Evolutionary conservation across 163 green algal genomes (phyloP).

Genomic region (Coccomyxa subellipsoidea): DNA sequence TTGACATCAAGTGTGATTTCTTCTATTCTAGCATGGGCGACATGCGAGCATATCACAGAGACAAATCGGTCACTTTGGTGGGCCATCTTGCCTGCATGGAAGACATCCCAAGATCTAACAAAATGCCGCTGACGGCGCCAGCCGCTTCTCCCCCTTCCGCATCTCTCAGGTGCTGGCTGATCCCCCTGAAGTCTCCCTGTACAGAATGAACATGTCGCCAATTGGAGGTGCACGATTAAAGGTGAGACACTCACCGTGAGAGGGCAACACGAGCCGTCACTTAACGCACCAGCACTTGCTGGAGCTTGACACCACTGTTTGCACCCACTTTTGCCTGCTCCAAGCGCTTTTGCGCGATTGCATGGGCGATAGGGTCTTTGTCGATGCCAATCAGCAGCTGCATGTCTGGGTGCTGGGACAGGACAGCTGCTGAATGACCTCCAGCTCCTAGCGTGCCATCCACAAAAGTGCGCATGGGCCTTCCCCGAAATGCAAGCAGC

Average conservation of each 20-base stretch:
- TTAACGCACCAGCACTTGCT: not conserved
- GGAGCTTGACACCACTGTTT: not conserved
- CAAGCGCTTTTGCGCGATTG: conserved; percentile 54
- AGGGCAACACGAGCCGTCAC: not conserved
- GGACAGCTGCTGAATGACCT: conserved; percentile 70
- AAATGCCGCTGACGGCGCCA: conserved; percentile 61
- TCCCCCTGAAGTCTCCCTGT: conserved; percentile 24
- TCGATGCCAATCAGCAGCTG: conserved; percentile 79
- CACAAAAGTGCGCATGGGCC: conserved; percentile 42
- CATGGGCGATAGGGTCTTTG: conserved; percentile 74
- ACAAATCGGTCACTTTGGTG: too few species aligned
- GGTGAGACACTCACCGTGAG: too few species aligned
- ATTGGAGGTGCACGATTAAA: not conserved
- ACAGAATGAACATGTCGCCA: not conserved
- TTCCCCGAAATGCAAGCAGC: conserved; percentile 48
- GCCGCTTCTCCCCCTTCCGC: not conserved
- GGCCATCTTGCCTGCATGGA: conserved; percentile 90
- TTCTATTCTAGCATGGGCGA: too few species aligned
- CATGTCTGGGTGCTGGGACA: conserved; percentile 71
- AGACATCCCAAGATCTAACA: conserved; percentile 90
- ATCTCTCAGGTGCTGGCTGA: conserved; percentile 17
- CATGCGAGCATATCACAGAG: too few species aligned
- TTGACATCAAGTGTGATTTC: too few species aligned
- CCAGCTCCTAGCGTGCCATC: conserved; percentile 91
- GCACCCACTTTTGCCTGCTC: not conserved